Evolutionary conservation across 768 basidiomycete genomes (phyloP).

Genomic region (Imleria badia): DNA sequence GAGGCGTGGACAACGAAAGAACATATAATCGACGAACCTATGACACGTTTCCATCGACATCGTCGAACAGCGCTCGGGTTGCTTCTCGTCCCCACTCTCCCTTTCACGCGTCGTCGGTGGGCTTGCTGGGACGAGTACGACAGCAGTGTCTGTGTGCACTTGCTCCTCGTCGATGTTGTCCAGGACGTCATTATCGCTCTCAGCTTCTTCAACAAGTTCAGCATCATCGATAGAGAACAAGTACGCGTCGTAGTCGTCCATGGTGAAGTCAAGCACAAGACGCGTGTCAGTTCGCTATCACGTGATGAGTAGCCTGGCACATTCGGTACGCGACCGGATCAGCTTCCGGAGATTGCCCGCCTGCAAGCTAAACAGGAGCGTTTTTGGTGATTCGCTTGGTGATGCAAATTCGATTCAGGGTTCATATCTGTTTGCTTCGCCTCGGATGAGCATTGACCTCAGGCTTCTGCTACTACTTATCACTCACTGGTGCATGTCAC

Average conservation of each 20-base stretch:
- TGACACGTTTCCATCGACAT: slow-evolving; percentile 13
- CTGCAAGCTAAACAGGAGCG: too few relatives aligned
- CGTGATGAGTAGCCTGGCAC: too few relatives aligned
- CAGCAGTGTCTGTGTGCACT: not conserved
- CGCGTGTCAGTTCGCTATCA: slow-evolving; percentile 5
- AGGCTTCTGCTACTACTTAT: too few relatives aligned
- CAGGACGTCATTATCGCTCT: slow-evolving; percentile 23
- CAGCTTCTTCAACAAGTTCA: slow-evolving; percentile 1
- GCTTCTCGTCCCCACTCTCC: slow-evolving; percentile 1
- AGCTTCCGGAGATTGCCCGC: too few relatives aligned
- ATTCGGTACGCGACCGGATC: too few relatives aligned
- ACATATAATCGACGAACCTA: slow-evolving; percentile 7
- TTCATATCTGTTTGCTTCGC: too few relatives aligned
- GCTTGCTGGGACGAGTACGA: slow-evolving; percentile 20
- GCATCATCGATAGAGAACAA: slow-evolving; percentile 24
- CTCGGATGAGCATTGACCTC: too few relatives aligned
- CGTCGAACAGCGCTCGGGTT: not conserved
- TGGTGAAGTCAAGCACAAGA: not conserved
- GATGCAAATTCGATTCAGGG: too few relatives aligned
- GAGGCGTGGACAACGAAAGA: not conserved
- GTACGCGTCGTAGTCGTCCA: slow-evolving; percentile 27
- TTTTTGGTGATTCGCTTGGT: too few relatives aligned
- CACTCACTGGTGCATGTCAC: too few relatives aligned
- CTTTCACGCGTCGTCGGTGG: slow-evolving; percentile 1
- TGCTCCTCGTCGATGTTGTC: slow-evolving; percentile 25